These are phyloP conservation scores for Gossypium turneri DNA, from an alignment of 345 rosid genomes.

Conservation along the genomic window DNA sequence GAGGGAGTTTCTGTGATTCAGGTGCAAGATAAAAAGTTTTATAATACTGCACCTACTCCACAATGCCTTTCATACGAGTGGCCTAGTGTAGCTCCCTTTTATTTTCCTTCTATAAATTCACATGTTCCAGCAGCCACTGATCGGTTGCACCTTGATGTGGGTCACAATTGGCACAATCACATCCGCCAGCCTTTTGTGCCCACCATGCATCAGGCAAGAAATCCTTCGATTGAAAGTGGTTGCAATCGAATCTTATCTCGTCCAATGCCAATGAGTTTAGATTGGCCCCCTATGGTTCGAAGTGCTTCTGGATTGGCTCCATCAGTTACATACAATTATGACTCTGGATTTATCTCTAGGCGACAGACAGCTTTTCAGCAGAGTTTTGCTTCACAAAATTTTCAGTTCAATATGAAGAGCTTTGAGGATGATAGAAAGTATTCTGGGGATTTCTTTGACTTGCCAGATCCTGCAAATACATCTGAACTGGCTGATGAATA, in stretches of 20 bases:
- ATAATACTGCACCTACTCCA: constrained; percentile 33
- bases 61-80: constrained; percentile 78
- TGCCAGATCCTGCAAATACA: constrained; percentile 50
- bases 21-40: constrained; percentile 34
- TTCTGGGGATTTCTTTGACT: constrained; percentile 55
- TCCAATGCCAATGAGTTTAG: constrained; percentile 82
- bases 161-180: constrained; percentile 74
- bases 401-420: constrained; percentile 34
- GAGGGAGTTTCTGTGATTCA: constrained; percentile 34
- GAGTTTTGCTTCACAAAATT: constrained; percentile 38
- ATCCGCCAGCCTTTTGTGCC: constrained; percentile 73
- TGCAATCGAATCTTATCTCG: constrained; percentile 62
- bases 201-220: constrained; percentile 69
- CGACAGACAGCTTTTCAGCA: constrained; percentile 49
- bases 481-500: constrained; percentile 61
- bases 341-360: constrained; percentile 60
- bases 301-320: constrained; percentile 64
- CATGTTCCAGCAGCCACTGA: constrained; percentile 85
- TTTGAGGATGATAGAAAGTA: constrained; percentile 47
- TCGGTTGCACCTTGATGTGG: constrained; percentile 92
- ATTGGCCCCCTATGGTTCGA: constrained; percentile 96
- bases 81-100: constrained; percentile 70
- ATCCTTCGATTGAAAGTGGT: constrained; percentile 56
- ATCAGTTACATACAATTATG: constrained; percentile 63
- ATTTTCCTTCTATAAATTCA: constrained; percentile 67